phyloP scores from a whole-genome alignment of 257 asterid genomes.

The Solanum chiquidenum region DNA sequence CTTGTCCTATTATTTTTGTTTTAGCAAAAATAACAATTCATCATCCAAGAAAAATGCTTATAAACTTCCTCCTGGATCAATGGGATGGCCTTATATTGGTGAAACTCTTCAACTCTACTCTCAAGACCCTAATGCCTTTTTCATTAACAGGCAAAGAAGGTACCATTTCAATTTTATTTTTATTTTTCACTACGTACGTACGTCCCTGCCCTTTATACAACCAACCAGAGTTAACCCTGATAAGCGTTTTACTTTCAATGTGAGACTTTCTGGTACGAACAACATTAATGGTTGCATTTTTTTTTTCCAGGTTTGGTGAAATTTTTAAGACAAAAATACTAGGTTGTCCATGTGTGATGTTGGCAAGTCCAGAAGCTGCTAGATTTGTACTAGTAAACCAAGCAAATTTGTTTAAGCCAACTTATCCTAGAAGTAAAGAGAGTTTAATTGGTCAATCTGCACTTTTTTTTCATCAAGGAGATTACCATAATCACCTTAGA shows the following conservation, averaged over 20 bases:
- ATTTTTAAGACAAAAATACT: conserved; percentile 71
- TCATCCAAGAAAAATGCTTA: not conserved
- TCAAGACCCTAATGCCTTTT: conserved; percentile 59
- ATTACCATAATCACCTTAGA: conserved; percentile 60
- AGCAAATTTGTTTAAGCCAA: conserved; percentile 81
- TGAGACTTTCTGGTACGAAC: not conserved
- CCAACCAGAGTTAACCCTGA: not conserved
- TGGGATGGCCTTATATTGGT: conserved; percentile 86
- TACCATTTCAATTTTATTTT: not conserved
- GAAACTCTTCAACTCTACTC: conserved; percentile 79
- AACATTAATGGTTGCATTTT: not conserved
- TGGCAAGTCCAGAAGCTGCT: conserved; percentile 87
- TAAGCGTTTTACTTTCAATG: not conserved
- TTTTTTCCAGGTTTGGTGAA: conserved; percentile 53
- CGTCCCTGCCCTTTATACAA: not conserved
- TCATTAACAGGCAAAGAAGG: conserved; percentile 50
- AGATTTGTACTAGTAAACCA: conserved; percentile 56
- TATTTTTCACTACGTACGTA: not conserved
- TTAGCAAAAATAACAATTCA: conserved; percentile 7
- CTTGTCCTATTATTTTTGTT: conserved; percentile 2
- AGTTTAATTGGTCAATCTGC: conserved; percentile 63
- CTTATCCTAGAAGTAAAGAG: conserved; percentile 76
- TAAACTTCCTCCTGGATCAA: conserved; percentile 79
- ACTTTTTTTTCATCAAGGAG: conserved; percentile 75
- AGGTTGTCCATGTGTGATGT: conserved; percentile 81